These are phyloP conservation scores for Paramecium pentaurelia DNA, from an alignment of 73 alveolate species.

Conservation along the genomic window DNA sequence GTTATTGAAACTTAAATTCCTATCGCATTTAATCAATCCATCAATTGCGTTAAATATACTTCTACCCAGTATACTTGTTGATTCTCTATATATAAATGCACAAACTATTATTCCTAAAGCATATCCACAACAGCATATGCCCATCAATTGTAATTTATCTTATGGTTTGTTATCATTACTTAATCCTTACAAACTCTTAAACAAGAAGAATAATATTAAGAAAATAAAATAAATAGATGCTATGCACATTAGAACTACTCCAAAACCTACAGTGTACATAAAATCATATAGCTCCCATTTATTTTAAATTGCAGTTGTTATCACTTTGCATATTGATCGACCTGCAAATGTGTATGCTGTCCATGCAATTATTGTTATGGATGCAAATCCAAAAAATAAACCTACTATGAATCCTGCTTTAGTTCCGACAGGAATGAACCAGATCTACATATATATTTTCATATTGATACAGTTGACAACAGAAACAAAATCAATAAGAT, in stretches of 20 bases:
- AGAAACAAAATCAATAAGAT: background rate
- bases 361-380: constrained; percentile 11
- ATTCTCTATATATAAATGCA: constrained; percentile 31
- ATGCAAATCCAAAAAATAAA: background rate
- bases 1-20: background rate
- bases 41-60: constrained; percentile 14
- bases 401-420: background rate
- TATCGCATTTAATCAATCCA: background rate
- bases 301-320: background rate
- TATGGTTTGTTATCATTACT: background rate
- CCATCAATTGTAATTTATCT: constrained; percentile 15
- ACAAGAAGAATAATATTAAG: background rate
- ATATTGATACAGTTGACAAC: background rate
- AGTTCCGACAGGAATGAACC: constrained; percentile 29
- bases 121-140: constrained; percentile 9
- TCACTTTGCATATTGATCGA: background rate
- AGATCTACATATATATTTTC: background rate
- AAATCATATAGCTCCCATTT: background rate
- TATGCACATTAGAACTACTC: background rate
- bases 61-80: constrained; percentile 2
- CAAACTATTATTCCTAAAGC: constrained; percentile 19
- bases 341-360: constrained; percentile 21
- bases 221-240: background rate
- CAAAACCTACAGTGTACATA: background rate
- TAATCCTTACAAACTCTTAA: background rate